Base-by-base conservation (phyloP, 176 grass and related monocot species). In the Zizania latifolia region DNA sequence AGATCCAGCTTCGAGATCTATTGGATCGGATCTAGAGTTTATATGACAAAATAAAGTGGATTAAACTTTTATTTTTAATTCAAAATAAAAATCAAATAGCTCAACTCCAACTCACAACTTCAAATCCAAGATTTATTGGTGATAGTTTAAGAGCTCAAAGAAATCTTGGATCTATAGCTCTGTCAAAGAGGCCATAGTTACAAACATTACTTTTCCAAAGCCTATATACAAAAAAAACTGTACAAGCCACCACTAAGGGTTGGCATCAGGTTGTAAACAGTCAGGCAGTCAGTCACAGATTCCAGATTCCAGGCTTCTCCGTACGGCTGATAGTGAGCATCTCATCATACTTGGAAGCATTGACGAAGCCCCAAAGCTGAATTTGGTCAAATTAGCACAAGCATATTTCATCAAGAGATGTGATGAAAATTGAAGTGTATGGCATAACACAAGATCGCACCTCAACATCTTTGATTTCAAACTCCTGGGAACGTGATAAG, bases 291-390 rank as follows among this genome's bases (percentile, higher is more conserved):
- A 28, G 33, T 99, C 65, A 99, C 86, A 93, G 82, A 77, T 93
- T 90, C 78, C 78, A 86, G 78, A 94, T 90, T 56, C 95, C 89
- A 33, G 85, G 86, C 34, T 79, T 98, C 70, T 98, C 86, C 0
- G 83, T 92, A 19, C 89, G 78, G 68, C 86, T 92, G 70, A 92
- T 50, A 2, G 83, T 81, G 58, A 99, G 70, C 84, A 99, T 90
- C 82, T 99, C 91, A 68, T 92, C 84, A 34, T 82, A 99, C 29
- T 84, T 82, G 2, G 91, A 94, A 53, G 82, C 82, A 78, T 88
- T 92, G 34, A 92, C 95, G 56, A 99, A 94, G 26, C 95, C 95
- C 95, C 91, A 99, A 21, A 99, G 46, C 95, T 99, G 84, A 72
- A 71, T 44, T 36, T 16, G 45, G 84, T 44, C 62, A 77, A 41